Conservation (phyloP, 2,329 filamentous ascomycete species). For the Aspergillus flavus region DNA sequence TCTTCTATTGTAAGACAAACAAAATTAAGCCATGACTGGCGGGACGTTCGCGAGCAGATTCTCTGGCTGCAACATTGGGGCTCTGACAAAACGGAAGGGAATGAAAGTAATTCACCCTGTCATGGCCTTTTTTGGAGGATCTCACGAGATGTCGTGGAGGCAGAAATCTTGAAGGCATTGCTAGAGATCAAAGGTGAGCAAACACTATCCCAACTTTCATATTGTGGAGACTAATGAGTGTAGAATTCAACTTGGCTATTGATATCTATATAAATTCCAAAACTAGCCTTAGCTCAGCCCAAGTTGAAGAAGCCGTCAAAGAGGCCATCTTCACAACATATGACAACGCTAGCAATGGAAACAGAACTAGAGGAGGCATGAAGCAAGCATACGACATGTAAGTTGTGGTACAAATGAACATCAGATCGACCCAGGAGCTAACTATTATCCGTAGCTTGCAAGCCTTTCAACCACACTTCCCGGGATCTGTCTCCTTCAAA, state of each 20-base stretch:
- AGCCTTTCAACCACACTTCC: conserved; percentile 47
- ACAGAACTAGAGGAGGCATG: conserved; percentile 63
- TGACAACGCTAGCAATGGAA: conserved; percentile 68
- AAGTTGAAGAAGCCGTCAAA: conserved; percentile 57
- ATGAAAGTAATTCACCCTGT: conserved; percentile 35
- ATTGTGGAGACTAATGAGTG: conserved; percentile 16
- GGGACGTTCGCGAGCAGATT: conserved; percentile 51
- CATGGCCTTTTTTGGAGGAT: conserved; percentile 54
- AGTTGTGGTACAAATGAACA: conserved; percentile 24
- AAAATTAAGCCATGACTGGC: conserved; percentile 53
- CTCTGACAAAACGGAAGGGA: conserved; percentile 23
- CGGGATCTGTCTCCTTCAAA: conserved; percentile 41
- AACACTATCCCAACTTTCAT: neutral
- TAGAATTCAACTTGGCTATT: conserved; percentile 46
- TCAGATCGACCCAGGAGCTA: conserved; percentile 1
- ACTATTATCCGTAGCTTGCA: conserved; percentile 35
- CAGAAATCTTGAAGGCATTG: conserved; percentile 59
- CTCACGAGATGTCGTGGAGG: conserved; percentile 53
- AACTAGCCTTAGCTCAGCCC: conserved; percentile 43
- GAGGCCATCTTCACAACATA: conserved; percentile 59
- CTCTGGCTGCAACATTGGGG: conserved; percentile 66
- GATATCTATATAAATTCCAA: conserved; percentile 41
- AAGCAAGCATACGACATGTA: conserved; percentile 62
- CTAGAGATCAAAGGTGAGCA: conserved; percentile 49
- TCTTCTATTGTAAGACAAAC: conserved; percentile 48